Evolutionary conservation across 2,329 filamentous ascomycete genomes (phyloP).

Genomic region (Fusarium sterilihyphosum): DNA sequence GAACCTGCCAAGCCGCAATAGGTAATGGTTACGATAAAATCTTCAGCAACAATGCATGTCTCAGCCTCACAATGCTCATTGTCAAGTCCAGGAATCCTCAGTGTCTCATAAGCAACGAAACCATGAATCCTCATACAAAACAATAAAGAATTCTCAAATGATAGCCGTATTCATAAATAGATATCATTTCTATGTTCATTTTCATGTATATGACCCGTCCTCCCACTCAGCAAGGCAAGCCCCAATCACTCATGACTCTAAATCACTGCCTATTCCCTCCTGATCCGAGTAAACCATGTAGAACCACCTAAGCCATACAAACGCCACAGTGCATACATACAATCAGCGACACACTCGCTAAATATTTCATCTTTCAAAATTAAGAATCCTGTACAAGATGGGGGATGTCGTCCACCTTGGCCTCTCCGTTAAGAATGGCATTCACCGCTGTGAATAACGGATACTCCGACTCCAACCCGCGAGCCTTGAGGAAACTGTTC

Average conservation of each 20-base stretch:
- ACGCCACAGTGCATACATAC: constrained; percentile 31
- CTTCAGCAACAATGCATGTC: background rate
- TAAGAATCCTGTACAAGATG: constrained; percentile 63
- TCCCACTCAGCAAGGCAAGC: background rate
- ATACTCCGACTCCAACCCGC: constrained; percentile 83
- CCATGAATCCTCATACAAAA: background rate
- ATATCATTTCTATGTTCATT: constrained; percentile 15
- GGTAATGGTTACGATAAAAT: background rate
- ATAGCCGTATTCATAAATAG: background rate
- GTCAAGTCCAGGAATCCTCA: background rate
- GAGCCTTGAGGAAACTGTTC: constrained; percentile 83
- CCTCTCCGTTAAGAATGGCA: constrained; percentile 78
- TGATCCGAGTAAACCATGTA: constrained; percentile 8
- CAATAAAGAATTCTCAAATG: accelerated
- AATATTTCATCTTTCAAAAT: background rate
- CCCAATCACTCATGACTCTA: background rate
- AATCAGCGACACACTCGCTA: constrained; percentile 13
- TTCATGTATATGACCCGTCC: background rate
- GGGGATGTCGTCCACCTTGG: constrained; percentile 84
- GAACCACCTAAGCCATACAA: constrained; percentile 30
- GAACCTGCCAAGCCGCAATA: background rate
- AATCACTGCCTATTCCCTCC: constrained; percentile 26
- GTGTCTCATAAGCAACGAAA: background rate
- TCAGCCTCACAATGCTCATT: background rate
- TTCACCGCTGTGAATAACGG: constrained; percentile 93